These are phyloP conservation scores for Alternaria novae-zelandiae DNA, from an alignment of 2,329 filamentous ascomycete genomes.

Conservation along the genomic window DNA sequence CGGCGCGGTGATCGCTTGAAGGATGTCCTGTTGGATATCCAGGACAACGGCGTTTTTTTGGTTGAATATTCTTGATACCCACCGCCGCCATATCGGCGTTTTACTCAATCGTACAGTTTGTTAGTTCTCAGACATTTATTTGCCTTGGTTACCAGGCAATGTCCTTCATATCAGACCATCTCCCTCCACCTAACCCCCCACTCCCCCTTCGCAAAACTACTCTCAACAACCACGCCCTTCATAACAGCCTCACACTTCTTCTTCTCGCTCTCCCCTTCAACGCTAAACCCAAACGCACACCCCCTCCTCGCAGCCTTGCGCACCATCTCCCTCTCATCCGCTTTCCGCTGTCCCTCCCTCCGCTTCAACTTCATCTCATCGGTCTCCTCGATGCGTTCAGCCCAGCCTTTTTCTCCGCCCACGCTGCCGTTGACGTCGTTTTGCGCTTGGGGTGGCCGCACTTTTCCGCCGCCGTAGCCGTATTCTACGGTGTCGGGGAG, in stretches of 20 bases:
- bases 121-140: background rate
- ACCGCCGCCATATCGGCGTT: conserved; percentile 8
- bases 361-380: conserved; percentile 59
- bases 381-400: conserved; percentile 60
- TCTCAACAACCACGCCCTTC: conserved; percentile 64
- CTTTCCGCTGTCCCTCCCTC: conserved; percentile 56
- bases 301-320: conserved; percentile 67
- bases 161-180: conserved; percentile 12
- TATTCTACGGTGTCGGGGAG: conserved; percentile 26
- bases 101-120: conserved; percentile 8
- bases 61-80: conserved; percentile 27
- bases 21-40: background rate
- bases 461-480: conserved; percentile 38
- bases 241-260: conserved; percentile 66
- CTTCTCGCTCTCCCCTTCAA: conserved; percentile 33
- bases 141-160: background rate
- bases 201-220: conserved; percentile 66
- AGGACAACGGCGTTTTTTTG: background rate
- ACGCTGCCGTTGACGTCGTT: conserved; percentile 64
- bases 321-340: conserved; percentile 64
- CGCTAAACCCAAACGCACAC: conserved; percentile 61
- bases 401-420: conserved; percentile 62
- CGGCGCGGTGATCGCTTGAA: background rate
- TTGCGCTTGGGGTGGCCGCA: conserved; percentile 50
- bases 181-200: conserved; percentile 66